Percentiles rank a stretch among this genome's conserved stretches.
These are phyloP conservation scores for Aspergillus ustus DNA, from an alignment of 2,329 filamentous ascomycete genomes.

Conservation along the genomic window DNA sequence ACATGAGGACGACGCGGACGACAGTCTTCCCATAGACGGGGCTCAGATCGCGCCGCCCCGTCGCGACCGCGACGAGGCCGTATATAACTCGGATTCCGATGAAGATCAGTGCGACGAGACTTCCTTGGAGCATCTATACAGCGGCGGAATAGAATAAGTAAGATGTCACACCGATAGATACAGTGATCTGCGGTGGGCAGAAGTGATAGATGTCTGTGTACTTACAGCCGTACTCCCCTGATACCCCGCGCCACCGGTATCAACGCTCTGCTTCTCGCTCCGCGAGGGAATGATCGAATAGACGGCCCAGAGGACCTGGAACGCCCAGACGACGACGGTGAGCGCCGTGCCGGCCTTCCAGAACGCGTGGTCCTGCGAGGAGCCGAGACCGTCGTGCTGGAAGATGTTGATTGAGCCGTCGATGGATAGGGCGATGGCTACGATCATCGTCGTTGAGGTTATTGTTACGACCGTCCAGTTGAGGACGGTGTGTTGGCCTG, in stretches of 20 bases:
- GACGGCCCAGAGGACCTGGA: constrained; percentile 12
- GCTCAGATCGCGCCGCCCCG: constrained; percentile 26
- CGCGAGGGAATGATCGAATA: not conserved
- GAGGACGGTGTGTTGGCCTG: not conserved
- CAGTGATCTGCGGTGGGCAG: not conserved
- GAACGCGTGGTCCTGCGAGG: not conserved
- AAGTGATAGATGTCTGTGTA: not conserved
- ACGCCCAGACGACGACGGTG: constrained; percentile 13
- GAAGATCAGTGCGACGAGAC: constrained; percentile 23
- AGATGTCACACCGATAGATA: no score
- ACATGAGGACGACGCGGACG: constrained; percentile 31
- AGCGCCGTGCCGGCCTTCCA: constrained; percentile 16
- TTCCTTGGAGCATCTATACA: constrained; percentile 8
- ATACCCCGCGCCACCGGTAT: no score
- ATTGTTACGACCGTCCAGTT: constrained; percentile 6
- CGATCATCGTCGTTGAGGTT: constrained; percentile 2
- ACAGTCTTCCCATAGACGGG: constrained; percentile 26
- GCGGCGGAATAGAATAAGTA: no score
- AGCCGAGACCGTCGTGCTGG: not conserved
- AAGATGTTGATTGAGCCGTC: constrained; percentile 16
- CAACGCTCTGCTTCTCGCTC: no score
- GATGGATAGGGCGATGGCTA: constrained; percentile 13
- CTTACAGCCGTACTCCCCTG: not conserved
- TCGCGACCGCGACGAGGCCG: constrained; percentile 26
- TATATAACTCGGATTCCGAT: constrained; percentile 33